phyloP scores from a whole-genome alignment of 2,329 filamentous ascomycete species.

The Rhexocercosporidium sp. region DNA sequence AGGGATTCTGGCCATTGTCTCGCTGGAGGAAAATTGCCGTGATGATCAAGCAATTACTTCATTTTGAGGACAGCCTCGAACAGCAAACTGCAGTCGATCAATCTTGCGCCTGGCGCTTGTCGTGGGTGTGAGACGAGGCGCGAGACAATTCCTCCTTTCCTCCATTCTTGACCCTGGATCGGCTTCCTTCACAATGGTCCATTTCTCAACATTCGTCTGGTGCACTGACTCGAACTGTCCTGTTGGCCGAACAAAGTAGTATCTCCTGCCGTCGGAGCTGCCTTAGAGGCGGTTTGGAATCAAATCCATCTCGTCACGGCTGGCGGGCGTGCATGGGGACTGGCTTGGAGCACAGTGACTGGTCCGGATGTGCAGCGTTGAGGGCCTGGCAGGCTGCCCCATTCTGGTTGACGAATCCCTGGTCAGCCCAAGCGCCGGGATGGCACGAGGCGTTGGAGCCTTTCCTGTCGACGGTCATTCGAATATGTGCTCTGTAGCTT shows the following conservation, averaged over 20 bases:
- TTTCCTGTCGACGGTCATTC: slow-evolving; percentile 6
- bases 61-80: background rate
- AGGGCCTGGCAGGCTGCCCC: background rate
- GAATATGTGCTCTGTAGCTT: background rate
- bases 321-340: slow-evolving; percentile 7
- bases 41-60: slow-evolving; percentile 5
- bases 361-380: slow-evolving; percentile 13
- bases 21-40: background rate
- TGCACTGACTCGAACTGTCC: background rate
- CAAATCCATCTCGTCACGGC: background rate
- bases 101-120: slow-evolving; percentile 1
- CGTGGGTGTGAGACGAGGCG: slow-evolving; percentile 9
- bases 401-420: slow-evolving; percentile 26
- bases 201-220: background rate
- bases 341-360: slow-evolving; percentile 13
- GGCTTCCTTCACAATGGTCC: background rate
- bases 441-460: slow-evolving; percentile 22
- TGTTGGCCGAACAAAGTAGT: slow-evolving; percentile 1
- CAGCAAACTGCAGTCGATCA: background rate
- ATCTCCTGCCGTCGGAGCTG: slow-evolving; percentile 8
- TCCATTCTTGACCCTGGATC: background rate
- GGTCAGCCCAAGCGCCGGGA: slow-evolving; percentile 31
- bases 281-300: background rate
- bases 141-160: background rate
- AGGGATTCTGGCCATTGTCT: background rate